A percentile compares a stretch with the other conserved stretches of the same genome.
These are phyloP conservation scores for Podospora anserina DNA, from an alignment of 495 filamentous ascomycete genomes.

Conservation along the genomic window DNA sequence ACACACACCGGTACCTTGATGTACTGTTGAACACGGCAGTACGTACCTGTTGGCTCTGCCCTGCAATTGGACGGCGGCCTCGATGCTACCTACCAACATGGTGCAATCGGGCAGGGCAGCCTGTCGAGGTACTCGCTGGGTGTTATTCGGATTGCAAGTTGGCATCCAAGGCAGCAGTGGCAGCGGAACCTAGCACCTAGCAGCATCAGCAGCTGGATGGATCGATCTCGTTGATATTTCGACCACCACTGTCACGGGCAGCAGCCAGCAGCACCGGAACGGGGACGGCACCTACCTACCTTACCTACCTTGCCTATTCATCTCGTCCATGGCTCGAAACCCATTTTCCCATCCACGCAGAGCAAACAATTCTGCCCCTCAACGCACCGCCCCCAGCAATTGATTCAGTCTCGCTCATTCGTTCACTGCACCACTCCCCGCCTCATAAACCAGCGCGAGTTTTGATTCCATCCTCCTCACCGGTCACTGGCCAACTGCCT, in stretches of 20 bases:
- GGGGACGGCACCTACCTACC: constrained; percentile 5
- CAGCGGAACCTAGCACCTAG: not conserved
- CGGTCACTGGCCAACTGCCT: constrained; percentile 15
- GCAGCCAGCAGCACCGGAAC: constrained; percentile 8
- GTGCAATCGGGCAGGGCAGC: not conserved
- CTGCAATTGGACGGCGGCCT: constrained; percentile 5
- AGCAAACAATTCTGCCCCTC: constrained; percentile 14
- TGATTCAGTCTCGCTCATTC: constrained; percentile 8
- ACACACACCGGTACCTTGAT: constrained; percentile 29
- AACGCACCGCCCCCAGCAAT: not conserved
- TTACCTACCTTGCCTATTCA: not conserved
- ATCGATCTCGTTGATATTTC: constrained; percentile 7
- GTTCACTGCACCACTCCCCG: constrained; percentile 4
- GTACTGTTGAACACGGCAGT: constrained; percentile 23
- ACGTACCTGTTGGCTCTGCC: constrained; percentile 1
- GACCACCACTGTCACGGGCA: constrained; percentile 2
- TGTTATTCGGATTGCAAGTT: not conserved
- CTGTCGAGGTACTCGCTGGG: constrained; percentile 16
- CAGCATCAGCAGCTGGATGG: not conserved
- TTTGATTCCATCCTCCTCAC: constrained; percentile 13
- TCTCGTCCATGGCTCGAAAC: not conserved
- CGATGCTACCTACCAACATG: constrained; percentile 12
- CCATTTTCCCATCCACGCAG: constrained; percentile 8
- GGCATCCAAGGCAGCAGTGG: not conserved
- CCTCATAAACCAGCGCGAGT: not conserved